Evolutionary conservation across 75 land plant species (phyloP).

Genomic region (Chamaecyparis obtusa): DNA sequence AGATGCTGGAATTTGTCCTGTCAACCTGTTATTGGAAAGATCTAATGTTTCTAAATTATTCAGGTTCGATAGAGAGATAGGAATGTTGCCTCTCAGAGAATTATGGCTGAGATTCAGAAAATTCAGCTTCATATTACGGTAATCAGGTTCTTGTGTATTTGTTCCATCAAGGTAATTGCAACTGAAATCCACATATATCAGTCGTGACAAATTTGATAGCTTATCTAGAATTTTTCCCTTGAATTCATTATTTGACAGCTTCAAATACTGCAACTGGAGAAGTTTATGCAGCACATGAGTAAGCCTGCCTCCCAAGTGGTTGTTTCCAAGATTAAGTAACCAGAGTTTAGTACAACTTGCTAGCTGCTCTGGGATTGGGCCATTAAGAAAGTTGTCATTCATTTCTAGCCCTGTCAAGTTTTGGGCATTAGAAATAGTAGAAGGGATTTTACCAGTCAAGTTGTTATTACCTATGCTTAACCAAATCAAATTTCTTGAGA

Average conservation of each 20-base stretch:
- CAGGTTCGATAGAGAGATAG: background rate
- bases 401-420: slow-evolving; percentile 18
- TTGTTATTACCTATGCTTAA: background rate
- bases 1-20: background rate
- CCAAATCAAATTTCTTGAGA: background rate
- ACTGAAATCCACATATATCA: slow-evolving; percentile 20
- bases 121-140: slow-evolving; percentile 1
- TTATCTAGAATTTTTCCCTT: background rate
- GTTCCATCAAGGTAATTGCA: slow-evolving; percentile 14
- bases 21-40: slow-evolving; percentile 4
- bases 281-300: slow-evolving; percentile 7
- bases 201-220: background rate
- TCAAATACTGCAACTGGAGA: background rate
- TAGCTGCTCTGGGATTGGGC: background rate
- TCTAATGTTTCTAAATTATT: background rate
- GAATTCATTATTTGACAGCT: background rate
- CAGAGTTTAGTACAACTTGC: slow-evolving; percentile 7
- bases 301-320: slow-evolving; percentile 18
- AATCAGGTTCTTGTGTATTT: background rate
- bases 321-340: slow-evolving; percentile 1
- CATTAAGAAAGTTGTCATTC: slow-evolving; percentile 11
- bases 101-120: background rate
- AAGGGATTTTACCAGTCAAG: background rate
- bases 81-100: background rate
- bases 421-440: background rate